Percentiles rank a stretch among this genome's conserved stretches.
Evolutionary conservation across 2,329 filamentous ascomycete species (phyloP).

Genomic region (Alternaria rosae): DNA sequence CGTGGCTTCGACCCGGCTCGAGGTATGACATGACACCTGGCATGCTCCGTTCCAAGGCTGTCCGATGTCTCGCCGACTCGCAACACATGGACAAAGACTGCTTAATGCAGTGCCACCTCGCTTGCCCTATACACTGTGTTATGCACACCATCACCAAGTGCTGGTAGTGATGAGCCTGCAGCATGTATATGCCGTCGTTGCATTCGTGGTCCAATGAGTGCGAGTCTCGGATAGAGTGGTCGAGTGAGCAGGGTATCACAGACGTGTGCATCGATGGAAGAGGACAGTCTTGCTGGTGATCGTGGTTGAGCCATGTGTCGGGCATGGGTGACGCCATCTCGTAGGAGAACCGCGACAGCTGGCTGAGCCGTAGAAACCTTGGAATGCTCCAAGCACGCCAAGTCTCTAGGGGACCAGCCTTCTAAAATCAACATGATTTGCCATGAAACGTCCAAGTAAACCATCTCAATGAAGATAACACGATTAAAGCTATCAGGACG

Average conservation of each 20-base stretch:
- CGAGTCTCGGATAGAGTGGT: not conserved
- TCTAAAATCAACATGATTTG: not conserved
- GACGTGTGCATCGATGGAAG: not conserved
- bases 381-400: not conserved
- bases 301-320: not conserved
- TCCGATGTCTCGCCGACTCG: not conserved
- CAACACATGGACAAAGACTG: not conserved
- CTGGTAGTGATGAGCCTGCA: not conserved
- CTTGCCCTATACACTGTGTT: not conserved
- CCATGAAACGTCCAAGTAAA: not conserved
- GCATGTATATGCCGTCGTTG: not conserved
- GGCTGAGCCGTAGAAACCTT: not conserved
- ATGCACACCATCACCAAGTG: not conserved
- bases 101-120: constrained; percentile 10
- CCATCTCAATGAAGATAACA: not conserved
- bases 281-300: not conserved
- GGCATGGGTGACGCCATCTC: not conserved
- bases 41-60: constrained; percentile 1
- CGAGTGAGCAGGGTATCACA: not conserved
- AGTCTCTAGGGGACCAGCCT: not conserved
- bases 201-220: not conserved
- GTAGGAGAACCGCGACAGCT: not conserved
- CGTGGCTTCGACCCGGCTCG: constrained; percentile 8
- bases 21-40: constrained; percentile 10
- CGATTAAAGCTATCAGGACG: not conserved